Evolutionary conservation across 345 rosid species (phyloP), one percentile per base, ranked within the genome.

Genomic region (Fremontodendron californicum): DNA sequence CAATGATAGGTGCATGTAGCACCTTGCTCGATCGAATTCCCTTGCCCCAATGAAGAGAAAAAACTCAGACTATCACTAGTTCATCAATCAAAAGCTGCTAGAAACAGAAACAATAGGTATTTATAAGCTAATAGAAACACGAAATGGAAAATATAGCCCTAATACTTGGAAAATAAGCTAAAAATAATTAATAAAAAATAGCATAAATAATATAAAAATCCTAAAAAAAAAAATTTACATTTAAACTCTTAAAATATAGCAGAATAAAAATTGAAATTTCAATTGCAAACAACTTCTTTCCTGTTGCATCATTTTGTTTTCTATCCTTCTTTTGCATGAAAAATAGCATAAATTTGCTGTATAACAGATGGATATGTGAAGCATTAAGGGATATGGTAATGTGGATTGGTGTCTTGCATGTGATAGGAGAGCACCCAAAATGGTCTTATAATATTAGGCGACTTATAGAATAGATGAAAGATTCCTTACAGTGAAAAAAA

Each of bases 401-500:
- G 49, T 66, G 71, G 71, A n/a, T 66, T 66, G 21, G 49, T 42
- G 19, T 40, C 33, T 66, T 40, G 71, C 71, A 40, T 66, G 71
- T 21, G 49, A 66, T 21, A 10, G 7, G 29, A 65, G 27, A 65
- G 27, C 29, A 65, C 31, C 71, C 29, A 65, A 39, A 21, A 42
- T 66, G 46, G 31, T 66, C 71, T 21, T 65, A 66, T 40, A 21
- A 40, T 66, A 21, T 23, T 40, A 66, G 71, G 21, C 16, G 23
- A 18, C 55, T 48, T 6, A 0, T 51, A 48, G 15, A 13, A 48
- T 48, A 16, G 52, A 15, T 15, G 6, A 48, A 48, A 48, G 52
- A 48, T 48, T 48, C 52, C 12, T 5, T 48, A 48, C 6, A 13
- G 16, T 5, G n/a, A 16, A 16, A 16, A 48, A 15, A 3, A 48